Evolutionary conservation across 2,329 filamentous ascomycete genomes (phyloP), one percentile per base, ranked within the genome.

Genomic region (Lasiodiplodia theobromae): DNA sequence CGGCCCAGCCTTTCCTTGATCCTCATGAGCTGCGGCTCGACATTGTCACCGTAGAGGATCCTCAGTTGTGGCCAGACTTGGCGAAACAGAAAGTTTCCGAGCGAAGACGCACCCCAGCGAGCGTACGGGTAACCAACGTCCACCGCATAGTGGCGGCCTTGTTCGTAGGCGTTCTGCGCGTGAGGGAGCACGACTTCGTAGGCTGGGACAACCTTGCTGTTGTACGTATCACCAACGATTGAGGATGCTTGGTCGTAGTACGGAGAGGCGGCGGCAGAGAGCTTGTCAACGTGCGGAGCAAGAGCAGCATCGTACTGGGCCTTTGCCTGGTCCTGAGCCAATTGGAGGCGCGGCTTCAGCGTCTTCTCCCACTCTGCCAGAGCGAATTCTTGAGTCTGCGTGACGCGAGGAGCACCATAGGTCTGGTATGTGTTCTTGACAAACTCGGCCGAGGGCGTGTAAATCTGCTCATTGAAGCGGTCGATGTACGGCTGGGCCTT

Each of bases 21-120:
- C 74, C 94, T 93, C 68, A 95, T 88, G 16, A 99, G 86, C 80
- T 99, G 96, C 16, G 96, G 96, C 81, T 98, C 94, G 3, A 99
- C 94, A 74, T 97, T 97, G 76, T 97, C 90, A 12, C 90, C 88
- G 76, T 98, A 98, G 5, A 97, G 82, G 16, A 92, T 86, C 31
- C 91, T 89, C 12, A 97, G 71, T 71, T 91, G 90, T 2, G 95
- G 95, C 91, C 92, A 96, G 18, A 98, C 83, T 2, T 89, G 90
- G 57, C 88, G 87, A 69, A 93, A 88, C 40, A 96, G 81, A 75
- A 97, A 95, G 14, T 86, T 82, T 69, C 89, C 87, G 0, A 87
- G 87, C 69, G 89, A 89, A 68, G 89, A 88, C 86, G 91, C 93
- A 3, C 87, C 88, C 84, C 89, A 92, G 68, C 88, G 86, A 6